phyloP scores from a whole-genome alignment of 495 filamentous ascomycete species.

The Lophiotrema nucula region DNA sequence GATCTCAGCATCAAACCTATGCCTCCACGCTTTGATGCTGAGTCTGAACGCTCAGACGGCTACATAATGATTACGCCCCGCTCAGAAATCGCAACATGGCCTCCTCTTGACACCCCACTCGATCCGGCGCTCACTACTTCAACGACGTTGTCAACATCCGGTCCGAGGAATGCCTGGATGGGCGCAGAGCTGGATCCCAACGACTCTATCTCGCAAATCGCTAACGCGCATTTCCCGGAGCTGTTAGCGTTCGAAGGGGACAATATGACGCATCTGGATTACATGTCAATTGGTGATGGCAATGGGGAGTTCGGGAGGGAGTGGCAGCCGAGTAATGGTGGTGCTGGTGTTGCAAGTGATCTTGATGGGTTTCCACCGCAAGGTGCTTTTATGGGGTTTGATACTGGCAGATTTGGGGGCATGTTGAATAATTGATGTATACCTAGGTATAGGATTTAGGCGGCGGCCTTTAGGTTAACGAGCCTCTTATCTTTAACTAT shows the following conservation, averaged over 20 bases:
- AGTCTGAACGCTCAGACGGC: constrained; percentile 15
- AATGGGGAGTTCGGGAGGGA: constrained; percentile 17
- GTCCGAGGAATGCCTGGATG: constrained; percentile 30
- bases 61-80: constrained; percentile 39
- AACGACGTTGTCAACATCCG: constrained; percentile 1
- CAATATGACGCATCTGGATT: constrained; percentile 30
- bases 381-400: constrained; percentile 6
- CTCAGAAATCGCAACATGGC: constrained; percentile 31
- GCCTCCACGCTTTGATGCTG: constrained; percentile 17
- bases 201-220: constrained; percentile 24
- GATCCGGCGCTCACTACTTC: neutral
- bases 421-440: constrained; percentile 14
- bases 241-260: constrained; percentile 10
- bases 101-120: neutral
- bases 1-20: constrained; percentile 27
- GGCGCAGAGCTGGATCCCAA: constrained; percentile 27
- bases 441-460: no score
- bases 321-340: constrained; percentile 12
- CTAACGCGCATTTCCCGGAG: constrained; percentile 32
- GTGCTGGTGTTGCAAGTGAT: constrained; percentile 25
- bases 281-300: constrained; percentile 22
- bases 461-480: no score
- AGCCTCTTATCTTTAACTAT: no score
- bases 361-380: constrained; percentile 37
- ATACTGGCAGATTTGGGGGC: constrained; percentile 2